Percentiles rank a stretch among this genome's conserved stretches.
Conservation (phyloP, 2,329 filamentous ascomycete genomes). For the Cercospora zeina region DNA sequence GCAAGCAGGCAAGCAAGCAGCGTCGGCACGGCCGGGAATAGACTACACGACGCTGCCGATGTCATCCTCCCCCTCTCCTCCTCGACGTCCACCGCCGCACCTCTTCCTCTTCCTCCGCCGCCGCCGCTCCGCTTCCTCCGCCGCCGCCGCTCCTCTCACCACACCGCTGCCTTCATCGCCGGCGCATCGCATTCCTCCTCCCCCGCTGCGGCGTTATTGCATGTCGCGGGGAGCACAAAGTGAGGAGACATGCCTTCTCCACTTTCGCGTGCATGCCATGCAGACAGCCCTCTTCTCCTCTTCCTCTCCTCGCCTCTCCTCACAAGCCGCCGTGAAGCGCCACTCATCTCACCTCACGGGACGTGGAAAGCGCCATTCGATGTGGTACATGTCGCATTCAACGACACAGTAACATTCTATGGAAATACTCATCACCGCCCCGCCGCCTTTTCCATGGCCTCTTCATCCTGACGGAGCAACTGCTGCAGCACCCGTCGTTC, state of each 20-base stretch:
- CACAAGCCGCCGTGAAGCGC: not conserved
- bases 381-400: too few relatives aligned
- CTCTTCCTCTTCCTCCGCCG: too few relatives aligned
- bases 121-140: not conserved
- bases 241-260: not conserved
- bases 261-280: not conserved
- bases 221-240: not conserved
- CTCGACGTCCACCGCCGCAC: not conserved
- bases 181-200: not conserved
- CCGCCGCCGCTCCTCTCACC: not conserved
- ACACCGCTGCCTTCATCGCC: too few relatives aligned
- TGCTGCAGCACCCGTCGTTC: not conserved
- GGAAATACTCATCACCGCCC: too few relatives aligned
- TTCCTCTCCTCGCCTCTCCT: not conserved
- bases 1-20: not conserved
- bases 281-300: not conserved
- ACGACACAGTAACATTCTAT: too few relatives aligned
- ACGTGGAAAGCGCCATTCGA: not conserved
- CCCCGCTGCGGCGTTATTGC: not conserved
- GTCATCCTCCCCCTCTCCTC: not conserved
- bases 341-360: not conserved
- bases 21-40: conserved; percentile 4
- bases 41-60: not conserved
- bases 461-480: not conserved
- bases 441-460: too few relatives aligned